A percentile compares a stretch with the other conserved stretches of the same genome.
phyloP scores from a whole-genome alignment of 164 flowering plant species.

The Nymphaea thermarum region DNA sequence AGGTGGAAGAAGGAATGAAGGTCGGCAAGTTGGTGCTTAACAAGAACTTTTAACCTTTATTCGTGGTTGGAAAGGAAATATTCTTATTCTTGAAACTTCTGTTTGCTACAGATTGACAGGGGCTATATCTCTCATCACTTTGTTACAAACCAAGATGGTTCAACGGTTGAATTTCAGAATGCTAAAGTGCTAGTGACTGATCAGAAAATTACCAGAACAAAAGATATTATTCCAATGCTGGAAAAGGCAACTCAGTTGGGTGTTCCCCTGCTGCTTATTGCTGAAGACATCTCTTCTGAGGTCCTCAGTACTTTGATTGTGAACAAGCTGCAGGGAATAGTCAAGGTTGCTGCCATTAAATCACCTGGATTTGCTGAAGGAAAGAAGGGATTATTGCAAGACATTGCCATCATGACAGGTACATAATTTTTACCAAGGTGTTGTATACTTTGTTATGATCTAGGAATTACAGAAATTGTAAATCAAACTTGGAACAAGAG shows the following conservation, averaged over 20 bases:
- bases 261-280: constrained; percentile 73
- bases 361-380: constrained; percentile 75
- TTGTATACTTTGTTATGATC: too few relatives aligned
- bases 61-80: background rate
- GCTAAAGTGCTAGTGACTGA: constrained; percentile 80
- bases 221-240: constrained; percentile 62
- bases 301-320: constrained; percentile 38
- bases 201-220: constrained; percentile 47
- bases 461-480: too few relatives aligned
- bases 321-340: constrained; percentile 56
- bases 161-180: constrained; percentile 70
- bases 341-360: constrained; percentile 70
- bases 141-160: constrained; percentile 57
- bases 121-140: constrained; percentile 83
- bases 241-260: constrained; percentile 78
- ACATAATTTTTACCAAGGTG: background rate
- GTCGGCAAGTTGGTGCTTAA: constrained; percentile 13
- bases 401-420: constrained; percentile 96
- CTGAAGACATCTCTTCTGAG: constrained; percentile 56
- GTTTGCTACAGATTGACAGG: constrained; percentile 58
- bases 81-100: constrained; percentile 2
- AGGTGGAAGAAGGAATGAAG: constrained; percentile 91
- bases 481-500: too few relatives aligned
- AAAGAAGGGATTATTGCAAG: constrained; percentile 84
- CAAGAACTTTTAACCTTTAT: background rate